Percentiles rank a stretch among this genome's conserved stretches.
phyloP scores from a whole-genome alignment of 345 rosid species.

The Jatropha curcas region DNA sequence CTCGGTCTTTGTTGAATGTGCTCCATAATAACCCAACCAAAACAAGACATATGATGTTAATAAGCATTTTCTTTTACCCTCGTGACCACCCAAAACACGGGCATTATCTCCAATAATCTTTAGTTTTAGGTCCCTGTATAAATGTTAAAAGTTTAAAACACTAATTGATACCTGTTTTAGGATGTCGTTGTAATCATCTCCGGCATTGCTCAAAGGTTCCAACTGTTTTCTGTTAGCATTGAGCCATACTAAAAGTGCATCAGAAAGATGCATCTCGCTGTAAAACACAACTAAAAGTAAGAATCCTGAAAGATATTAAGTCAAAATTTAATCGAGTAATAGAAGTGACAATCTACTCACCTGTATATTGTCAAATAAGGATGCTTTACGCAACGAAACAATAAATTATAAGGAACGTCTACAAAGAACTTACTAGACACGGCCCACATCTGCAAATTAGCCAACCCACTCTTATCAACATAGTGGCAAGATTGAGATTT shows the following conservation, averaged over 20 bases:
- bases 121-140: background rate
- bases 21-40: background rate
- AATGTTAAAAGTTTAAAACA: slow-evolving; percentile 9
- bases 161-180: slow-evolving; percentile 53
- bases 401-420: slow-evolving; percentile 51
- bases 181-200: slow-evolving; percentile 37
- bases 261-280: slow-evolving; percentile 80
- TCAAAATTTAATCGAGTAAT: slow-evolving; percentile 5
- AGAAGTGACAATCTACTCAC: slow-evolving; percentile 32
- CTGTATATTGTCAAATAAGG: slow-evolving; percentile 61
- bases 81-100: background rate
- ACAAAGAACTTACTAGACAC: slow-evolving; percentile 45
- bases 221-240: slow-evolving; percentile 36
- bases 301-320: slow-evolving; percentile 21
- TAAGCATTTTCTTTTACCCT: background rate
- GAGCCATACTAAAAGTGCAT: slow-evolving; percentile 67
- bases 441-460: slow-evolving; percentile 62
- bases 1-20: background rate
- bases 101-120: background rate
- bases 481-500: background rate
- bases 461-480: slow-evolving; percentile 22
- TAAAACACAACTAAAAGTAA: slow-evolving; percentile 35
- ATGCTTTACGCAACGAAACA: slow-evolving; percentile 55
- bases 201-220: slow-evolving; percentile 26
- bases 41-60: background rate